Evolutionary conservation across 257 asterid genomes (phyloP), one percentile per base, ranked within the genome.

Genomic region (Fraxinus americana): DNA sequence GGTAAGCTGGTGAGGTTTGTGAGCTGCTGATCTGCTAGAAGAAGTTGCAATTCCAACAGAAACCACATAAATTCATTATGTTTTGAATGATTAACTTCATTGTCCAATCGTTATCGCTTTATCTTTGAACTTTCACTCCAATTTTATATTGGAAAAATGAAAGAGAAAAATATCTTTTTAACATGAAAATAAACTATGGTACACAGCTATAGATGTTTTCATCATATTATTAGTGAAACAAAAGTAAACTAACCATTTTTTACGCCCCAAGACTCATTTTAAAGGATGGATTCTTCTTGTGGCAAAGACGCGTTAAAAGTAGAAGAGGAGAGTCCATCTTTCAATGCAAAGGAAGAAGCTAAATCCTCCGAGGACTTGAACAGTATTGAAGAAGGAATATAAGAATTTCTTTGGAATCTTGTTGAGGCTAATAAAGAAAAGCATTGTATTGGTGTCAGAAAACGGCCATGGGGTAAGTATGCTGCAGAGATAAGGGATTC

Each of bases 401-500:
- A 50, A 50, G 21, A 39, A 41, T 41, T 41, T 41, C 48, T 41
- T 39, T 10, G 59, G n/a, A 17, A 13, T 12, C 59, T 50, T 50
- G 59, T 4, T 0, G 59, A 50, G 8, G 59, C 7, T 50, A 16
- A 17, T 50, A 50, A 74, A n/a, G n/a, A n/a, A n/a, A n/a, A n/a
- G n/a, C n/a, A n/a, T n/a, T n/a, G n/a, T n/a, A n/a, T n/a, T n/a
- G n/a, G n/a, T n/a, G n/a, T n/a, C n/a, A n/a, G n/a, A n/a, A n/a
- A n/a, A n/a, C n/a, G n/a, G n/a, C n/a, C n/a, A n/a, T n/a, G n/a
- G n/a, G n/a, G n/a, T n/a, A n/a, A n/a, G n/a, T n/a, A n/a, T n/a
- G n/a, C n/a, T 5, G 81, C 81, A 10, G 81, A 78, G 73, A 78
- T 78, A 35, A 78, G 81, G 77, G 81, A 78, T 71, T 78, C 81